These are phyloP conservation scores for Tremella yokohamensis DNA, from an alignment of 768 basidiomycete genomes.

Conservation along the genomic window DNA sequence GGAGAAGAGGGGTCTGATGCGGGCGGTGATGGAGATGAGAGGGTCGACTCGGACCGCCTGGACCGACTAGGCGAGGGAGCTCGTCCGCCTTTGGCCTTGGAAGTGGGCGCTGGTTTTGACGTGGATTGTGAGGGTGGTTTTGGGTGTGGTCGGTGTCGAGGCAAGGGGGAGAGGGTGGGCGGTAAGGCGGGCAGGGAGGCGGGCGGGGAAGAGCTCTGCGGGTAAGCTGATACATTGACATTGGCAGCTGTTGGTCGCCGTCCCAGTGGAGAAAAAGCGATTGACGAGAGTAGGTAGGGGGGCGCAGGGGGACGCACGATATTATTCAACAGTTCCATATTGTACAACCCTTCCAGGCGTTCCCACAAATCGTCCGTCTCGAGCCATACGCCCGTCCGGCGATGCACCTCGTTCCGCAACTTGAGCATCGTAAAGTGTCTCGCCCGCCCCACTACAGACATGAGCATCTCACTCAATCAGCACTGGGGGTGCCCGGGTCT, in stretches of 20 bases:
- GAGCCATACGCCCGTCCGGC: conserved; percentile 31
- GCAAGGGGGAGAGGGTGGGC: conserved; percentile 1
- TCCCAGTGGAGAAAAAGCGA: not conserved
- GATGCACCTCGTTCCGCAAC: conserved; percentile 33
- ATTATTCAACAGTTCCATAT: conserved; percentile 38
- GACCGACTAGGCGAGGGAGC: not conserved
- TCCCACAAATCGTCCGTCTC: conserved; percentile 34
- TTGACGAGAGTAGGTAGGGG: not conserved
- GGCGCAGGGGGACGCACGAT: conserved; percentile 26
- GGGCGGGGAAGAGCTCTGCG: not conserved
- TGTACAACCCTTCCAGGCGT: conserved; percentile 33
- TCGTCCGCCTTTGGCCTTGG: not conserved
- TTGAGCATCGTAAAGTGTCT: conserved; percentile 40
- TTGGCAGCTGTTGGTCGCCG: no score
- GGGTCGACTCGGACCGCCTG: not conserved
- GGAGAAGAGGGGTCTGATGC: conserved; percentile 1
- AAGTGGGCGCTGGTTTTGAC: not conserved
- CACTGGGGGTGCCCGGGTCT: not conserved
- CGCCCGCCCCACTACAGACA: conserved; percentile 34
- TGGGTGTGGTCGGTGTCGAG: not conserved
- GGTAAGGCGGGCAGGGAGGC: not conserved
- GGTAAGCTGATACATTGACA: not conserved
- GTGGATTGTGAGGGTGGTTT: not conserved
- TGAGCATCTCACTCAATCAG: not conserved
- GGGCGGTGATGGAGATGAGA: not conserved